Conservation (phyloP, 75 land plant genomes). For the Azolla pinnata region DNA sequence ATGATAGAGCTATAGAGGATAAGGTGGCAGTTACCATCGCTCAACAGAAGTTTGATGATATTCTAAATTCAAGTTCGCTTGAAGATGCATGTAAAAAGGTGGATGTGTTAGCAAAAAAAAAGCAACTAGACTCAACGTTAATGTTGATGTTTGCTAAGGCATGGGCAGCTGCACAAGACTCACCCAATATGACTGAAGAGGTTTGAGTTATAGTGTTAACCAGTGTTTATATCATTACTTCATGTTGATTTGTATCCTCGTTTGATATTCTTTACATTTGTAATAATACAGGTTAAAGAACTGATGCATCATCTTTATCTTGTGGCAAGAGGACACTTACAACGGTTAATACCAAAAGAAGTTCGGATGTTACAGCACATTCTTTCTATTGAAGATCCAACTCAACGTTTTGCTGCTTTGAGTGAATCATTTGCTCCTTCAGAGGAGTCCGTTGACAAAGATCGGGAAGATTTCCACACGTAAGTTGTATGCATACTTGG, state of each 20-base stretch:
- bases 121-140: constrained; percentile 27
- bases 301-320: constrained; percentile 30
- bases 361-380: constrained; percentile 24
- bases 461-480: constrained; percentile 24
- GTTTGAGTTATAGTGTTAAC: too few species aligned
- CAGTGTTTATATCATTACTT: too few species aligned
- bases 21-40: constrained; percentile 12
- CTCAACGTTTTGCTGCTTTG: constrained; percentile 24
- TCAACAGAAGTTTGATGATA: constrained; percentile 29
- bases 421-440: constrained; percentile 31
- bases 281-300: constrained; percentile 23
- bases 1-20: constrained; percentile 24
- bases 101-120: constrained; percentile 19
- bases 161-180: constrained; percentile 39
- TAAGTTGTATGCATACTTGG: constrained; percentile 8
- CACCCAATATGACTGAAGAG: constrained; percentile 31
- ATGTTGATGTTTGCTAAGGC: constrained; percentile 34
- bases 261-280: neutral
- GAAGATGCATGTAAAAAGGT: constrained; percentile 28
- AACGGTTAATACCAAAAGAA: constrained; percentile 29
- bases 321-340: constrained; percentile 31
- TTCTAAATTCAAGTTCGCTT: constrained; percentile 25
- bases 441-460: constrained; percentile 29
- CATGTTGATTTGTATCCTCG: too few species aligned
- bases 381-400: constrained; percentile 26